Evolutionary conservation across 2,329 filamentous ascomycete species (phyloP).

Genomic region (Arthroderma uncinatum): DNA sequence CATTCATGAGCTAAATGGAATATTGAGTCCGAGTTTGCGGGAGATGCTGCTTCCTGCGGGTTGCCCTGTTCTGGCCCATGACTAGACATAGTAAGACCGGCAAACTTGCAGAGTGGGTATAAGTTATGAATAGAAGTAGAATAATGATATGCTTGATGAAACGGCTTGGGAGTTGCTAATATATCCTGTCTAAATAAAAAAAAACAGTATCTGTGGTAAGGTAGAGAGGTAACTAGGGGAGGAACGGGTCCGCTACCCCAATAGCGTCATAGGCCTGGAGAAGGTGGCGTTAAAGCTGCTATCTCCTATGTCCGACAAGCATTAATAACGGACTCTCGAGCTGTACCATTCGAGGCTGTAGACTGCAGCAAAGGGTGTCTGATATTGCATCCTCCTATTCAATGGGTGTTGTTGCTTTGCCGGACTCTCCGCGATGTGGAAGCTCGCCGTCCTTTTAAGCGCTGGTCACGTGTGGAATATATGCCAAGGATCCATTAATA

Average conservation of each 20-base stretch:
- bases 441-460: neutral
- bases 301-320: constrained; percentile 2
- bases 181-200: no score
- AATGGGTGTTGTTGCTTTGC: neutral
- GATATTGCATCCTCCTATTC: neutral
- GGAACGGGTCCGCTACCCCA: neutral
- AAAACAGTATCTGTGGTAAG: neutral
- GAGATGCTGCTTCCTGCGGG: constrained; percentile 9
- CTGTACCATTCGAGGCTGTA: neutral
- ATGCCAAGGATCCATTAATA: neutral
- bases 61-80: neutral
- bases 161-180: no score
- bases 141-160: neutral
- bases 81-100: neutral
- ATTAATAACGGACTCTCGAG: neutral
- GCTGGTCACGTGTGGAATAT: neutral
- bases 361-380: neutral
- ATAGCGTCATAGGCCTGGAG: neutral
- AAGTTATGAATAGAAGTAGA: neutral
- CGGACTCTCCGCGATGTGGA: no score
- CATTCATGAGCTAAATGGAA: constrained; percentile 30
- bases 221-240: neutral
- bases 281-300: neutral
- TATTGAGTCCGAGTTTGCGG: constrained; percentile 18
- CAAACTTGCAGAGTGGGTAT: neutral